phyloP scores from a whole-genome alignment of 768 basidiomycete species.

The Albatrellus ellisii region DNA sequence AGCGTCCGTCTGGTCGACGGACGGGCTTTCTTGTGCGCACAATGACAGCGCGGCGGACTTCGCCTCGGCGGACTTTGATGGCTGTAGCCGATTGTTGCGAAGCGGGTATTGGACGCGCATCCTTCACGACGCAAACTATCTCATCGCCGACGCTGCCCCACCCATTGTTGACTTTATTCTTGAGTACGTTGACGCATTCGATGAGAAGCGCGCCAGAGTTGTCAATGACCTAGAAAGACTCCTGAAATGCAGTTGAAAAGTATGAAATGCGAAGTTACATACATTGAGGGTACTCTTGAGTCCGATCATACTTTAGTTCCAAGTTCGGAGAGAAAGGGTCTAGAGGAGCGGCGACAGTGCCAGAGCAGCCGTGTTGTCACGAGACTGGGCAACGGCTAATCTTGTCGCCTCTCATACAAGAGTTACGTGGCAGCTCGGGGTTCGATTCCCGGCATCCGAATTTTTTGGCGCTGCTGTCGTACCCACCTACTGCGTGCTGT shows the following conservation, averaged over 20 bases:
- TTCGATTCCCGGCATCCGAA: too few species aligned
- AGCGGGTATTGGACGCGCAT: constrained; percentile 70
- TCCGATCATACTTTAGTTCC: constrained; percentile 69
- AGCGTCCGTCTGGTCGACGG: constrained; percentile 76
- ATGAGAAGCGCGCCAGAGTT: constrained; percentile 92
- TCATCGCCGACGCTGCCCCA: constrained; percentile 92
- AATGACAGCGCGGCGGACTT: constrained; percentile 91
- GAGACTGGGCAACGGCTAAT: too few species aligned
- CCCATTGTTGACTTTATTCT: constrained; percentile 92
- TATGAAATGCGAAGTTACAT: constrained; percentile 15
- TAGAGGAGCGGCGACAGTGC: background rate
- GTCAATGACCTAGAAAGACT: constrained; percentile 68
- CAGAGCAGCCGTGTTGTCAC: too few species aligned
- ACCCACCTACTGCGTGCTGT: too few species aligned
- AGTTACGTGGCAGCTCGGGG: too few species aligned
- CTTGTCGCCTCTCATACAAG: too few species aligned
- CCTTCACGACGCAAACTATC: constrained; percentile 90
- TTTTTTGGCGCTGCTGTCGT: too few species aligned
- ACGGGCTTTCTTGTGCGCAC: constrained; percentile 87
- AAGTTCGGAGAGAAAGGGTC: background rate
- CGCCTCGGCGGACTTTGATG: constrained; percentile 84
- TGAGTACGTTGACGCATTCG: constrained; percentile 93
- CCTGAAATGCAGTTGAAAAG: background rate
- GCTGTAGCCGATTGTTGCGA: constrained; percentile 61
- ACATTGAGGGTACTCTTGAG: constrained; percentile 89